A percentile compares a stretch with the other conserved stretches of the same genome.
phyloP scores from a whole-genome alignment of 2,329 filamentous ascomycete genomes.

The Pseudocercospora fuligena region DNA sequence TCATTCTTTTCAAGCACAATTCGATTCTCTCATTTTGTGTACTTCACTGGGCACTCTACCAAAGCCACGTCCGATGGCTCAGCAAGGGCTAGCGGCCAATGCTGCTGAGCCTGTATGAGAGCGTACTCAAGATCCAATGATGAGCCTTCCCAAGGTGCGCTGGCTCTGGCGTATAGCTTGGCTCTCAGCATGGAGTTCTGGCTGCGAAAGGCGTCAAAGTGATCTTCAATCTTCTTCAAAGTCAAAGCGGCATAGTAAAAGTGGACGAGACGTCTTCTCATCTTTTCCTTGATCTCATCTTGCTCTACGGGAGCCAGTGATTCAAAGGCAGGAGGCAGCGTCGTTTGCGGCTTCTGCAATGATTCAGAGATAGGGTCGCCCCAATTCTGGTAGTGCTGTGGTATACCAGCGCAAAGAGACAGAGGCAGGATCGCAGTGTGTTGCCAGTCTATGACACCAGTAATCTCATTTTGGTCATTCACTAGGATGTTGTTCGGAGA shows the following conservation, averaged over 20 bases:
- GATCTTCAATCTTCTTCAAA: constrained; percentile 12
- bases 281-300: constrained; percentile 12
- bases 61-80: background rate
- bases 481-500: constrained; percentile 42
- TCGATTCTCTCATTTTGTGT: constrained; percentile 10
- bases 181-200: constrained; percentile 13
- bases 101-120: constrained; percentile 1
- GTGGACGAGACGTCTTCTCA: constrained; percentile 27
- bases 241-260: constrained; percentile 24
- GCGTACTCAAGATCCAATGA: constrained; percentile 7
- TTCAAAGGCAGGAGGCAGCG: constrained; percentile 20
- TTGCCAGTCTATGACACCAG: constrained; percentile 16
- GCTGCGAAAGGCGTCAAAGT: constrained; percentile 21
- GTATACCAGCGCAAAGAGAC: constrained; percentile 39
- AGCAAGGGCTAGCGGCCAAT: constrained; percentile 12
- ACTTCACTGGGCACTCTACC: background rate
- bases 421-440: constrained; percentile 8
- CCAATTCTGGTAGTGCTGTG: constrained; percentile 48
- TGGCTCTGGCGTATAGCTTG: constrained; percentile 18
- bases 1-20: constrained; percentile 4
- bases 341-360: constrained; percentile 14
- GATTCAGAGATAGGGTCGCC: constrained; percentile 31
- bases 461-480: constrained; percentile 28
- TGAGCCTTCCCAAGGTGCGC: constrained; percentile 22
- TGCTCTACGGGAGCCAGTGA: constrained; percentile 6